Percentiles rank a stretch among this genome's conserved stretches.
phyloP scores from a whole-genome alignment of 2,329 filamentous ascomycete species.

The Alternaria ventricosa region DNA sequence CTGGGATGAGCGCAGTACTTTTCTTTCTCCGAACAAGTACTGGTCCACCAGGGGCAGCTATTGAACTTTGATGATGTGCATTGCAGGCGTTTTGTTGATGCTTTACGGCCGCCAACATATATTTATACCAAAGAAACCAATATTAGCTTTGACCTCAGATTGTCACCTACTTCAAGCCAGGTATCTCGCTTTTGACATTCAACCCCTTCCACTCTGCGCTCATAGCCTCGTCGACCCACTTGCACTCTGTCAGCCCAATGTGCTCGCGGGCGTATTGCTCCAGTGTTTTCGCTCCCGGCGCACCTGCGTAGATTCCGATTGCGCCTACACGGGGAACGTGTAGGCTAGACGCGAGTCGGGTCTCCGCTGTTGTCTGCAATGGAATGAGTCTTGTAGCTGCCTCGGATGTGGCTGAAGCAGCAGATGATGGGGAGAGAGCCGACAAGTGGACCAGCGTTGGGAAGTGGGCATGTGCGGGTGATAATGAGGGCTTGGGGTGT shows the following conservation, averaged over 20 bases:
- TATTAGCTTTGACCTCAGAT: background rate
- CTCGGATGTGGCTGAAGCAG: background rate
- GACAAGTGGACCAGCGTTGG: slow-evolving; percentile 42
- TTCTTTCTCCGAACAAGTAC: background rate
- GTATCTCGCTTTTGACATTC: slow-evolving; percentile 37
- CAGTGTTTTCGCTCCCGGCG: slow-evolving; percentile 64
- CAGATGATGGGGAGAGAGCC: slow-evolving; percentile 8
- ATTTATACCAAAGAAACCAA: background rate
- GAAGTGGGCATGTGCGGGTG: slow-evolving; percentile 43
- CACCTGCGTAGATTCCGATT: slow-evolving; percentile 64
- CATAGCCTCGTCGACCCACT: slow-evolving; percentile 62
- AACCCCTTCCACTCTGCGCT: slow-evolving; percentile 53
- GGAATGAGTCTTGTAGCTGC: slow-evolving; percentile 64
- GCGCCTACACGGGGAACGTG: slow-evolving; percentile 70
- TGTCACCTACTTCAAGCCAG: background rate
- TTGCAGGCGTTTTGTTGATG: slow-evolving; percentile 28
- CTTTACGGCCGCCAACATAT: background rate
- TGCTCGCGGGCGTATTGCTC: slow-evolving; percentile 62
- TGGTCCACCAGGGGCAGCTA: background rate
- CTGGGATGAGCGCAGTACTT: slow-evolving; percentile 59
- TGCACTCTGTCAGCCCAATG: slow-evolving; percentile 60
- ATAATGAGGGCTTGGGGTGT: slow-evolving; percentile 41
- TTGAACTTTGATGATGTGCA: slow-evolving; percentile 22
- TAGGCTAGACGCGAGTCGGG: slow-evolving; percentile 63
- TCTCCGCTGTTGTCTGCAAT: slow-evolving; percentile 66